phyloP scores from a whole-genome alignment of 768 basidiomycete species.

The Termitomyces sp. region DNA sequence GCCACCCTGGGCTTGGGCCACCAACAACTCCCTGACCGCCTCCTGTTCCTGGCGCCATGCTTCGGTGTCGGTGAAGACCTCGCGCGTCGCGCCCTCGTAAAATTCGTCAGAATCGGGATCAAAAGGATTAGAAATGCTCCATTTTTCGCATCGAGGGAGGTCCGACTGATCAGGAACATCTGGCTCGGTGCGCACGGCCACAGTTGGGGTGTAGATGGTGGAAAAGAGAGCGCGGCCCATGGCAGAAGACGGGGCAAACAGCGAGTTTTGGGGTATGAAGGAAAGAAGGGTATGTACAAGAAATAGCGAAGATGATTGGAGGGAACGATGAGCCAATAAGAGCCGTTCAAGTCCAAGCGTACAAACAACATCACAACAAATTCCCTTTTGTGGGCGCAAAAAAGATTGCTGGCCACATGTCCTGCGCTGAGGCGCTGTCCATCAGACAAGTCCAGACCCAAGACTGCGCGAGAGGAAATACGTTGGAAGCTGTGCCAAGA shows the following conservation, averaged over 20 bases:
- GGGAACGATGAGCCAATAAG: neutral
- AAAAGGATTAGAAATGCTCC: slow-evolving; percentile 66
- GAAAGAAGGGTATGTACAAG: slow-evolving; percentile 23
- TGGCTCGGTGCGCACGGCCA: slow-evolving; percentile 45
- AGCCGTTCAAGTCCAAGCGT: neutral
- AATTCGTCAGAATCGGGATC: slow-evolving; percentile 84
- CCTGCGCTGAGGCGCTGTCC: neutral
- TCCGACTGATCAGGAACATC: slow-evolving; percentile 29
- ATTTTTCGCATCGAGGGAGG: slow-evolving; percentile 44
- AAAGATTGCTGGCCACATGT: slow-evolving; percentile 2
- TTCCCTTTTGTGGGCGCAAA: slow-evolving; percentile 12
- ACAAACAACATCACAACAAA: slow-evolving; percentile 19
- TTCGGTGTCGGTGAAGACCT: slow-evolving; percentile 58
- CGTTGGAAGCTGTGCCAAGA: too few species aligned
- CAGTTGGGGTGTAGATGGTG: slow-evolving; percentile 35
- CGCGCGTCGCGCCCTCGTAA: slow-evolving; percentile 60
- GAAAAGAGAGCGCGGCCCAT: slow-evolving; percentile 69
- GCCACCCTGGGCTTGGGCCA: slow-evolving; percentile 28
- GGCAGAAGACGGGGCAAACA: slow-evolving; percentile 3
- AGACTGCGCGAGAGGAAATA: neutral
- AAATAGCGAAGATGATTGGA: slow-evolving; percentile 13
- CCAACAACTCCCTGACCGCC: slow-evolving; percentile 22
- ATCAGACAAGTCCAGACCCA: slow-evolving; percentile 2
- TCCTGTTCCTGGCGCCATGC: slow-evolving; percentile 34
- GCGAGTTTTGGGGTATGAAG: slow-evolving; percentile 17